Conservation (phyloP, 2,329 filamentous ascomycete species). For the Penicillium sp. region DNA sequence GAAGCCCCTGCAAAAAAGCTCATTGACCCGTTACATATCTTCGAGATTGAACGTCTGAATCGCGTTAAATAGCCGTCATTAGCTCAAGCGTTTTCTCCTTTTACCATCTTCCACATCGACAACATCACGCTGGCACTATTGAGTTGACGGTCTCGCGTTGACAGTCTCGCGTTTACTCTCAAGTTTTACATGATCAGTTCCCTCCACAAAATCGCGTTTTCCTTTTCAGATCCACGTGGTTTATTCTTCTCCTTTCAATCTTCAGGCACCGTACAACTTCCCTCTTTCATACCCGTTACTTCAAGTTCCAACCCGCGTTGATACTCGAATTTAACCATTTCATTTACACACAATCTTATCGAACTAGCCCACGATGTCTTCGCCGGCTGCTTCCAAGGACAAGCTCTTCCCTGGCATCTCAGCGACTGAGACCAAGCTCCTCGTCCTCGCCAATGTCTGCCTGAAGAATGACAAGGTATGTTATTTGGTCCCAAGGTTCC, state of each 20-base stretch:
- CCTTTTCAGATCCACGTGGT: neutral
- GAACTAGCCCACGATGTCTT: neutral
- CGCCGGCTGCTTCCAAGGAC: neutral
- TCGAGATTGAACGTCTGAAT: neutral
- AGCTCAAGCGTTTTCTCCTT: neutral
- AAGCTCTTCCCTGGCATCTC: neutral
- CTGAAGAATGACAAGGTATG: neutral
- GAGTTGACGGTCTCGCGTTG: no score
- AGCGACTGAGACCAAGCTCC: neutral
- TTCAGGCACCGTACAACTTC: neutral
- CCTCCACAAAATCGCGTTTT: neutral
- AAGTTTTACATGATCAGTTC: neutral
- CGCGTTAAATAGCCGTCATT: neutral
- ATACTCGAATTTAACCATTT: neutral
- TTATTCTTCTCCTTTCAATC: no score
- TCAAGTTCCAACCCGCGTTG: neutral
- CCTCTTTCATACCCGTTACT: neutral
- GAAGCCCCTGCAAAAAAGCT: no score
- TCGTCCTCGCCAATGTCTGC: neutral
- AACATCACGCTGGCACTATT: no score
- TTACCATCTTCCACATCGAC: no score
- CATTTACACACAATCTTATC: neutral
- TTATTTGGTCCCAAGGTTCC: neutral
- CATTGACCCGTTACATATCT: neutral
- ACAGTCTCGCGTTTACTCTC: neutral